Conservation (phyloP, 768 basidiomycete genomes). For the Tubosaeta brunneosetosa region DNA sequence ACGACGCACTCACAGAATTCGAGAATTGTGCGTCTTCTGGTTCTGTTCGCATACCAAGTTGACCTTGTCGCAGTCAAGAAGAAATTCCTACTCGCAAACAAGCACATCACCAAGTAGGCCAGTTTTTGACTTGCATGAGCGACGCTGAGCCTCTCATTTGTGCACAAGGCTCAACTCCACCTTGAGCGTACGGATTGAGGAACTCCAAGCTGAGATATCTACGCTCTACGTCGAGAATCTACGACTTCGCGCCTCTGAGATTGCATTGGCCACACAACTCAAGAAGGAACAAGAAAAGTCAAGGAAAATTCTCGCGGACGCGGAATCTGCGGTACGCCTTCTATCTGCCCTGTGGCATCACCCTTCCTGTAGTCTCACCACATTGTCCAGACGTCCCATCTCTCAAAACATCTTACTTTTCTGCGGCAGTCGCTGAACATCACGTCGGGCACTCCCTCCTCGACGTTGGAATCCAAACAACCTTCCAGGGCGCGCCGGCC, state of each 20-base stretch:
- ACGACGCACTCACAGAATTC: conserved; percentile 78
- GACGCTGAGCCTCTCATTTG: conserved; percentile 6
- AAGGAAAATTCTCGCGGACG: conserved; percentile 62
- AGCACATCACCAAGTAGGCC: conserved; percentile 83
- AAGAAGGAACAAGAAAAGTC: conserved; percentile 80
- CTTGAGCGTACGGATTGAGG: conserved; percentile 77
- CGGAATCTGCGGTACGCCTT: conserved; percentile 65
- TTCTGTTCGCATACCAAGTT: conserved; percentile 3
- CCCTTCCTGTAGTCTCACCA: conserved; percentile 7
- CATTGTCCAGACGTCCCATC: conserved; percentile 43
- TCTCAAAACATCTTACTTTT: conserved; percentile 61
- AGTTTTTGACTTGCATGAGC: conserved; percentile 2
- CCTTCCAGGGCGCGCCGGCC: conserved; percentile 51
- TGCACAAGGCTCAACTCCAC: conserved; percentile 72
- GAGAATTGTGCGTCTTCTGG: conserved; percentile 63
- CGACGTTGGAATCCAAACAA: conserved; percentile 36
- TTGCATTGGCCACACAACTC: conserved; percentile 67
- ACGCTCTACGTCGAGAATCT: conserved; percentile 81
- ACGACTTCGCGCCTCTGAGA: conserved; percentile 74
- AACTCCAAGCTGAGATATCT: conserved; percentile 78
- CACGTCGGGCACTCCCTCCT: conserved; percentile 31
- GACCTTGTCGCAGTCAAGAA: conserved; percentile 68
- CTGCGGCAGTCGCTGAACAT: conserved; percentile 62
- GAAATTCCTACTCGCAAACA: conserved; percentile 87
- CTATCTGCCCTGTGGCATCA: conserved; percentile 14